Percentiles rank a stretch among this genome's conserved stretches.
Conservation (phyloP, 1,139 yeast species). For the Blastobotrys niveus region DNA sequence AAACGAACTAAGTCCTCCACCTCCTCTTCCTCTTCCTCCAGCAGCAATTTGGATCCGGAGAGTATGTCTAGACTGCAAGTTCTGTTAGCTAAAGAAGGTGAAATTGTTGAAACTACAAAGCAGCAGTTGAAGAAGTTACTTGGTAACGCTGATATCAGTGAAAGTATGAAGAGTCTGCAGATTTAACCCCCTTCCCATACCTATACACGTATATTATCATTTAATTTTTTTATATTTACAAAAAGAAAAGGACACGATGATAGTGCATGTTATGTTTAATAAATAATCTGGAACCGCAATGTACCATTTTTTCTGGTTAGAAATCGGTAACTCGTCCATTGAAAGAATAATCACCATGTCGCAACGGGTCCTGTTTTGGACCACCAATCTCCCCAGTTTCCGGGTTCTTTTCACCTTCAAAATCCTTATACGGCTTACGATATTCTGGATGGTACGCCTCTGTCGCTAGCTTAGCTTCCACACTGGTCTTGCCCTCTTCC, state of each 20-base stretch:
- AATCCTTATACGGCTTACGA: constrained; percentile 81
- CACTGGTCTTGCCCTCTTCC: constrained; percentile 33
- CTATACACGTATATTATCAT: too few species aligned
- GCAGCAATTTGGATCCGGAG: constrained; percentile 10
- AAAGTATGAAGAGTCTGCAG: constrained; percentile 5
- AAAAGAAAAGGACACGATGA: background rate
- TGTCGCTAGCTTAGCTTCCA: constrained; percentile 50
- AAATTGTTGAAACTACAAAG: constrained; percentile 17
- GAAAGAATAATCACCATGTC: constrained; percentile 90
- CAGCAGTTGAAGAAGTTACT: constrained; percentile 12
- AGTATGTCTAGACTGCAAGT: constrained; percentile 15
- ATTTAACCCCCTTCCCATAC: too few species aligned
- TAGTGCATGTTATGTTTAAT: too few species aligned
- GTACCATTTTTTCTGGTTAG: constrained; percentile 31
- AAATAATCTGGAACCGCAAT: too few species aligned
- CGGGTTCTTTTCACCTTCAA: constrained; percentile 93
- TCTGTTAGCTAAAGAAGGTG: constrained; percentile 16
- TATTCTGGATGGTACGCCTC: constrained; percentile 49
- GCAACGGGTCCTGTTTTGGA: constrained; percentile 96
- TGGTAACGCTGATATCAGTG: constrained; percentile 8
- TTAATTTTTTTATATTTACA: background rate
- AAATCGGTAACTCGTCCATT: constrained; percentile 97
- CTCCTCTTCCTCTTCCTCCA: too few species aligned
- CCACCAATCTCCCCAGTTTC: constrained; percentile 94
- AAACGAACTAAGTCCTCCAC: background rate